phyloP scores from a whole-genome alignment of 345 rosid genomes.

The Acer campestre region DNA sequence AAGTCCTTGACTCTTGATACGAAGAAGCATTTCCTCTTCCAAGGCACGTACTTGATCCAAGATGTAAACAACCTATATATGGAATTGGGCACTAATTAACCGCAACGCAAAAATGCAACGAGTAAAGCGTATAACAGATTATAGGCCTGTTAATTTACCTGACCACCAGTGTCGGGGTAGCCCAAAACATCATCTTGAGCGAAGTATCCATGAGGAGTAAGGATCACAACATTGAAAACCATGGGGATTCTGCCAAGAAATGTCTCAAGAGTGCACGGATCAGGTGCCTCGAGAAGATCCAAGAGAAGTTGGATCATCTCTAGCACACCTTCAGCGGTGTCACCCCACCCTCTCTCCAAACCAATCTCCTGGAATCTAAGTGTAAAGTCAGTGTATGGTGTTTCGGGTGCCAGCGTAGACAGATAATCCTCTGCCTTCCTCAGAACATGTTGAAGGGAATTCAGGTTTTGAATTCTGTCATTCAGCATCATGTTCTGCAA shows the following conservation, averaged over 20 bases:
- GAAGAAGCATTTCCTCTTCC: conserved; percentile 87
- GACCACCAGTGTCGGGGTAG: conserved; percentile 98
- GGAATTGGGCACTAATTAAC: neutral
- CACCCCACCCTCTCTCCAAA: conserved; percentile 95
- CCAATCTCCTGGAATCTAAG: conserved; percentile 91
- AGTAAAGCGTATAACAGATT: neutral
- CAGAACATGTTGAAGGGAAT: conserved; percentile 65
- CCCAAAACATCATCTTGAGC: conserved; percentile 97
- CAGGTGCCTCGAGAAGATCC: conserved; percentile 98
- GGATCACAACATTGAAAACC: conserved; percentile 93
- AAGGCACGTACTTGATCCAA: conserved; percentile 97
- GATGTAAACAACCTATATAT: conserved; percentile 80
- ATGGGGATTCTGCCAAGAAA: conserved; percentile 87
- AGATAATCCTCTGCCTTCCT: conserved; percentile 93
- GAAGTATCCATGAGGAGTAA: conserved; percentile 94
- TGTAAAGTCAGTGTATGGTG: conserved; percentile 63
- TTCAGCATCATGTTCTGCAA: conserved; percentile 85
- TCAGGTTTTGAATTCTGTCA: conserved; percentile 65
- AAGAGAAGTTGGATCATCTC: conserved; percentile 89
- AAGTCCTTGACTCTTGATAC: conserved; percentile 91
- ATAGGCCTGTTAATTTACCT: conserved; percentile 45
- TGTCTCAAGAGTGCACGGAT: conserved; percentile 87
- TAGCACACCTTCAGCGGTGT: conserved; percentile 72
- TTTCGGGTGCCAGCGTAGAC: conserved; percentile 45
- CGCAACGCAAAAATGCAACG: neutral